Percentiles rank a stretch among this genome's conserved stretches.
Conservation (phyloP, 2,329 filamentous ascomycete genomes). For the Stromatinia cepivora region DNA sequence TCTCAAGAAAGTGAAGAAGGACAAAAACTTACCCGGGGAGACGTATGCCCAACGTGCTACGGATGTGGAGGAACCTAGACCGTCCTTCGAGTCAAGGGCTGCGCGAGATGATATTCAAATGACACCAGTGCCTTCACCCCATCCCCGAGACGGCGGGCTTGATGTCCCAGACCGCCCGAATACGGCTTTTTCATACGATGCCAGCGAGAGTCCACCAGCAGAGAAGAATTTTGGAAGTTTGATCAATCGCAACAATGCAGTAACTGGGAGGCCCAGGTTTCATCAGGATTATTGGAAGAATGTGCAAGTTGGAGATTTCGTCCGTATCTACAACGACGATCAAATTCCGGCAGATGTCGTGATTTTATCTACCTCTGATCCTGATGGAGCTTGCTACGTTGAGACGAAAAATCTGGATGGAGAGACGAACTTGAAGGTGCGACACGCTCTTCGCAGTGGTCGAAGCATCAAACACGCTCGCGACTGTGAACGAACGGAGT, state of each 20-base stretch:
- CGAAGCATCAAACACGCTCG: slow-evolving; percentile 81
- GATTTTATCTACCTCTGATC: slow-evolving; percentile 87
- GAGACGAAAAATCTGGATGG: slow-evolving; percentile 98
- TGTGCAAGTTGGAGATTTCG: slow-evolving; percentile 91
- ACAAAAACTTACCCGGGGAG: slow-evolving; percentile 46
- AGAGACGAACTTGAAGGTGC: slow-evolving; percentile 95
- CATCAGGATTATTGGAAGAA: slow-evolving; percentile 95
- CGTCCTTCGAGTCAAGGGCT: slow-evolving; percentile 62
- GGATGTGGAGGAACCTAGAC: slow-evolving; percentile 34
- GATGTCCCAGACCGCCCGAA: slow-evolving; percentile 40
- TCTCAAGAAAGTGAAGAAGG: slow-evolving; percentile 52
- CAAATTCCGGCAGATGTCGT: slow-evolving; percentile 93
- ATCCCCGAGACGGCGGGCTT: slow-evolving; percentile 48
- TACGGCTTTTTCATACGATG: slow-evolving; percentile 44
- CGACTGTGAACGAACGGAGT: slow-evolving; percentile 88
- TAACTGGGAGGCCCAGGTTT: slow-evolving; percentile 75
- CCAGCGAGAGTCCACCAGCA: slow-evolving; percentile 39
- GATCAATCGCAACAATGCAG: slow-evolving; percentile 68
- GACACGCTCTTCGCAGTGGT: slow-evolving; percentile 84
- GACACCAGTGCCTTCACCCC: slow-evolving; percentile 88
- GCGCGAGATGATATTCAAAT: slow-evolving; percentile 80
- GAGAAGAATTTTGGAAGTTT: slow-evolving; percentile 63
- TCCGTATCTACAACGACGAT: slow-evolving; percentile 94
- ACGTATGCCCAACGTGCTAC: slow-evolving; percentile 31
- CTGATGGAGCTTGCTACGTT: slow-evolving; percentile 92